phyloP scores from a whole-genome alignment of 768 basidiomycete species.

The Rhodotorula toruloides region DNA sequence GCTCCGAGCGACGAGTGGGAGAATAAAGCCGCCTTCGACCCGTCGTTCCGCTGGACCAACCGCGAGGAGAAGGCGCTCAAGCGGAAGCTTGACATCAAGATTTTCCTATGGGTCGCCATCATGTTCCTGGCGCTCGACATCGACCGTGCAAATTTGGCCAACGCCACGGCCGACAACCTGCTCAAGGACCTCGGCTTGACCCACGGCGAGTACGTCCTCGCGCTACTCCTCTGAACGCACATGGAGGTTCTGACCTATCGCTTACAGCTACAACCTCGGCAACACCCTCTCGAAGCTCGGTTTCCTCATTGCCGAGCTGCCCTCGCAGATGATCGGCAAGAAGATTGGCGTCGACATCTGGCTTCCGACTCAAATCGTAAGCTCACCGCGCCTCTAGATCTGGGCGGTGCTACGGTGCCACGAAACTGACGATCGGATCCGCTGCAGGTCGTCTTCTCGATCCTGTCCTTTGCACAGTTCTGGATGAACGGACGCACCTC shows the following conservation, averaged over 20 bases:
- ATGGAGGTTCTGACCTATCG: too few relatives aligned
- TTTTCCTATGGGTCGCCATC: slow-evolving; percentile 44
- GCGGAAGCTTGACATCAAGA: slow-evolving; percentile 43
- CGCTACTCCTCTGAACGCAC: too few relatives aligned
- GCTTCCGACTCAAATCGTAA: slow-evolving; percentile 39
- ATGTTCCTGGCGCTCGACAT: slow-evolving; percentile 43
- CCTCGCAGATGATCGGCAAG: slow-evolving; percentile 45
- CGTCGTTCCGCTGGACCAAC: slow-evolving; percentile 46
- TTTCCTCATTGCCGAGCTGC: slow-evolving; percentile 41
- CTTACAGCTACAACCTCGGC: slow-evolving; percentile 47
- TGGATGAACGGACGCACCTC: slow-evolving; percentile 39
- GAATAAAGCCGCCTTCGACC: slow-evolving; percentile 44
- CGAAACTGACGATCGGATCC: too few relatives aligned
- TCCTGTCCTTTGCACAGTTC: slow-evolving; percentile 43
- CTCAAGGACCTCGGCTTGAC: slow-evolving; percentile 44
- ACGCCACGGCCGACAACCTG: slow-evolving; percentile 44
- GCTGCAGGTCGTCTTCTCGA: slow-evolving; percentile 27
- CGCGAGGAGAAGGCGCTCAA: slow-evolving; percentile 42
- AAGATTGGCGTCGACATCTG: slow-evolving; percentile 45
- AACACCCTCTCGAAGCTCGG: slow-evolving; percentile 40
- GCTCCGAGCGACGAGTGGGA: slow-evolving; percentile 26
- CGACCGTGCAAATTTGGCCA: slow-evolving; percentile 9
- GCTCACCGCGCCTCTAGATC: not conserved
- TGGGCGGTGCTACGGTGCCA: too few relatives aligned
- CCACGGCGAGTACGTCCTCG: too few relatives aligned